Conservation (phyloP, 2,329 filamentous ascomycete species). For the Sporothrix curviconia region DNA sequence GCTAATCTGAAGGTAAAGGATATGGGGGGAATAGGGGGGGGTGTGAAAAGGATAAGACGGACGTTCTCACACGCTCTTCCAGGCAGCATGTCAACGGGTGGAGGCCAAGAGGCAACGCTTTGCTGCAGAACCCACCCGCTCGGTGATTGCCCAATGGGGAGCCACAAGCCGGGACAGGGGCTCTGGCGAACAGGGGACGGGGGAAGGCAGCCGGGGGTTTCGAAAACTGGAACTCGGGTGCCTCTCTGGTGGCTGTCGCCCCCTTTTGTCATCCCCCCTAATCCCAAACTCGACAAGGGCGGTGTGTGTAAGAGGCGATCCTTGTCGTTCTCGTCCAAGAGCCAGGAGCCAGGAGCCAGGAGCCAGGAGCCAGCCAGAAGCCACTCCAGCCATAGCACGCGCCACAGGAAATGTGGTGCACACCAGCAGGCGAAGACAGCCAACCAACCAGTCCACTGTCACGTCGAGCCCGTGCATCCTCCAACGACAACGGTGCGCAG, state of each 20-base stretch:
- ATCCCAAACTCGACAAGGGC: slow-evolving; percentile 18
- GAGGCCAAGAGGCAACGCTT: slow-evolving; percentile 39
- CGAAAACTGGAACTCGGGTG: slow-evolving; percentile 18
- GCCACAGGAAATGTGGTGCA: slow-evolving; percentile 7
- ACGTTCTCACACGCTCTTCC: not conserved
- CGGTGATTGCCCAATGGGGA: slow-evolving; percentile 46
- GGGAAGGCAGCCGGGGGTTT: slow-evolving; percentile 16
- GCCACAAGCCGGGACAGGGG: slow-evolving; percentile 38
- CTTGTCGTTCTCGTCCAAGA: slow-evolving; percentile 11
- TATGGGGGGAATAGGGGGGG: slow-evolving; percentile 6
- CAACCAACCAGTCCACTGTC: too few species aligned
- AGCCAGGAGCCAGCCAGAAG: not conserved
- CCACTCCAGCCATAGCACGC: slow-evolving; percentile 12
- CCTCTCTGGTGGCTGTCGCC: slow-evolving; percentile 1
- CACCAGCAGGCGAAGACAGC: not conserved
- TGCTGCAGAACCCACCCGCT: slow-evolving; percentile 32
- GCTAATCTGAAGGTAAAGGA: not conserved
- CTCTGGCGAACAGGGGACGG: slow-evolving; percentile 6
- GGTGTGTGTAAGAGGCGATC: slow-evolving; percentile 15
- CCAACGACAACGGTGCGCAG: too few species aligned
- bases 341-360: not conserved
- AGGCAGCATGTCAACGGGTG: not conserved
- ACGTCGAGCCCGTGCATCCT: too few species aligned
- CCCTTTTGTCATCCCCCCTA: slow-evolving; percentile 11
- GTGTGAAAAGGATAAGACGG: not conserved